Evolutionary conservation across 2,329 filamentous ascomycete genomes (phyloP), one percentile per base, ranked within the genome.

Genomic region (Cercospora berteroae): DNA sequence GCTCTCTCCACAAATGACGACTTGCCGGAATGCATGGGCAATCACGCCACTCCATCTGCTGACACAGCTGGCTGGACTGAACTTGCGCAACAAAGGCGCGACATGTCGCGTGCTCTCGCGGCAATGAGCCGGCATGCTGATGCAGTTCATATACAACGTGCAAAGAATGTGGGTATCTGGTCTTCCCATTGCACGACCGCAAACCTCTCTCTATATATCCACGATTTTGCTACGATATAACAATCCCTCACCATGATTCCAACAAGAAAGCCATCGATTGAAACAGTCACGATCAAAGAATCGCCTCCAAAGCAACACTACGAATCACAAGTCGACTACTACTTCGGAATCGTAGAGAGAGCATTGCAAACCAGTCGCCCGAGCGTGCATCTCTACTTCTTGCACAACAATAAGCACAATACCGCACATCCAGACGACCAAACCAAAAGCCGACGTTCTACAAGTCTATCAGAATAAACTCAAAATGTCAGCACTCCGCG

Each of bases 301-400:
- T 13, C 31, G 13, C 56, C 39, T 52, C 23, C 33, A 7, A 56
- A 12, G 10, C 59, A 42, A 25, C 31, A 59, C 57, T 59, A 42
- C 16, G 25, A 55, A 7, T 58, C 42, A 12, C 66, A 58, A 33
- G 57, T 68, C 20, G 58, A 68, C 29, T 63, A 63, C 31, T 68
- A 62, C 42, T 68, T 62, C 39, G 61, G 52, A 27, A 31, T 65
- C 52, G 50, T 65, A 10, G 62, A 63, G 33, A 65, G 57, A 42
- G 66, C 66, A 58, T 50, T 68, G 5, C 66, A 68, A n/a, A 68
- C 66, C 18, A 63, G 44, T 13, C 63, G 60, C 44, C 63, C 66
- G 16, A 64, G 62, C 29, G 63, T 65, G 50, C 66, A 68, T 18
- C 59, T 68, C 31, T 65, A 68, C 52, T 65, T 65, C 25, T 29